phyloP scores from a whole-genome alignment of 2,329 filamentous ascomycete genomes.

The Nannizziopsis arthrosporioides region DNA sequence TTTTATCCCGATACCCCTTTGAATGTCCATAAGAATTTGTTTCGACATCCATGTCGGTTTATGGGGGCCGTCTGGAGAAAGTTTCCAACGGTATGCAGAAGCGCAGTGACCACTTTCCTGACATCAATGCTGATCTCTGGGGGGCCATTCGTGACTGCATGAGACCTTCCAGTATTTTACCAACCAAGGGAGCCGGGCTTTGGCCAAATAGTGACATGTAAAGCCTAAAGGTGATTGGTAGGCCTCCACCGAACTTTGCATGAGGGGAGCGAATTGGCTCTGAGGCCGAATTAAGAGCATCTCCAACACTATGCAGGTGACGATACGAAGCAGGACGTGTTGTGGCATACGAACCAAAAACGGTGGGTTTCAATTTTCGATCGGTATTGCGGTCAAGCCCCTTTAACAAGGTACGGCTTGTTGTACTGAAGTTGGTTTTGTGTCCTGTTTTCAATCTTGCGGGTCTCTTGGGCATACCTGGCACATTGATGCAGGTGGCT shows the following conservation, averaged over 20 bases:
- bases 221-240: conserved; percentile 49
- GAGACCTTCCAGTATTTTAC: no score
- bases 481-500: background rate
- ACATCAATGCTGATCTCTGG: no score
- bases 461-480: conserved; percentile 1
- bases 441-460: conserved; percentile 59
- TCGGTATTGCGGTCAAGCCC: conserved; percentile 44
- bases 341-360: conserved; percentile 54
- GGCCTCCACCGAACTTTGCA: conserved; percentile 46
- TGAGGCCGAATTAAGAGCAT: conserved; percentile 44
- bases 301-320: conserved; percentile 51
- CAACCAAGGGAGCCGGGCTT: conserved; percentile 39
- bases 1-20: no score
- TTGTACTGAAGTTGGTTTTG: conserved; percentile 58
- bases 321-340: conserved; percentile 60
- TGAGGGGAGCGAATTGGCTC: conserved; percentile 60
- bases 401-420: conserved; percentile 34
- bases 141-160: no score
- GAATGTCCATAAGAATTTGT: no score
- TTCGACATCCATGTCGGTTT: no score
- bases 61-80: no score
- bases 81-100: no score
- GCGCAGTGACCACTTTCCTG: no score
- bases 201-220: conserved; percentile 55
- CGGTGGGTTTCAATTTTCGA: conserved; percentile 49